Conservation (phyloP, 495 filamentous ascomycete genomes). For the Hypoxylon perforatum region DNA sequence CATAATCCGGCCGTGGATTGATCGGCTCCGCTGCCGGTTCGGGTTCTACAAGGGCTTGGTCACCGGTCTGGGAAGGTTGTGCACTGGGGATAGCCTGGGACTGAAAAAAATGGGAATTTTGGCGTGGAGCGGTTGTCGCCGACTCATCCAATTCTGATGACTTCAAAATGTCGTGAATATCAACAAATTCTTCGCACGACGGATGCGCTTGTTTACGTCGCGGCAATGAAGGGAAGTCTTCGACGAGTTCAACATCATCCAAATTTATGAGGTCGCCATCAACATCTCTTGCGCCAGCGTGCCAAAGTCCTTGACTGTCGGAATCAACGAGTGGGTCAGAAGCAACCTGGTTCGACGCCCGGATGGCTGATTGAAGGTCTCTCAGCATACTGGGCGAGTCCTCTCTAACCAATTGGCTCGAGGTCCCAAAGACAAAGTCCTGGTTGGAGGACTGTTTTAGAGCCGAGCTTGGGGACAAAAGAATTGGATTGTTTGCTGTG, state of each 20-base stretch:
- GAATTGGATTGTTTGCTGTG: slow-evolving; percentile 55
- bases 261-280: slow-evolving; percentile 69
- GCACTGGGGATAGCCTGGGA: slow-evolving; percentile 20
- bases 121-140: not conserved
- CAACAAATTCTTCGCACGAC: slow-evolving; percentile 43
- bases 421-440: slow-evolving; percentile 91
- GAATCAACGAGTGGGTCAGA: slow-evolving; percentile 53
- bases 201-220: not conserved
- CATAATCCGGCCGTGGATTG: slow-evolving; percentile 67
- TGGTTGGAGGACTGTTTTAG: slow-evolving; percentile 74
- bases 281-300: slow-evolving; percentile 71
- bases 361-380: slow-evolving; percentile 76
- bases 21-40: slow-evolving; percentile 34
- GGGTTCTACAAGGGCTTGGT: slow-evolving; percentile 5
- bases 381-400: slow-evolving; percentile 75
- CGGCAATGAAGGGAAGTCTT: slow-evolving; percentile 26
- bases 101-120: slow-evolving; percentile 17
- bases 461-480: slow-evolving; percentile 81
- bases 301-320: slow-evolving; percentile 66
- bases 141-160: slow-evolving; percentile 25
- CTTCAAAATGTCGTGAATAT: slow-evolving; percentile 52
- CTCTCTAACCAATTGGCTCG: slow-evolving; percentile 84
- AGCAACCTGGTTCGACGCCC: slow-evolving; percentile 63
- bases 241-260: slow-evolving; percentile 67
- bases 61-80: slow-evolving; percentile 26